Evolutionary conservation across 768 basidiomycete genomes (phyloP).

Genomic region (Kwoniella bestiolae): DNA sequence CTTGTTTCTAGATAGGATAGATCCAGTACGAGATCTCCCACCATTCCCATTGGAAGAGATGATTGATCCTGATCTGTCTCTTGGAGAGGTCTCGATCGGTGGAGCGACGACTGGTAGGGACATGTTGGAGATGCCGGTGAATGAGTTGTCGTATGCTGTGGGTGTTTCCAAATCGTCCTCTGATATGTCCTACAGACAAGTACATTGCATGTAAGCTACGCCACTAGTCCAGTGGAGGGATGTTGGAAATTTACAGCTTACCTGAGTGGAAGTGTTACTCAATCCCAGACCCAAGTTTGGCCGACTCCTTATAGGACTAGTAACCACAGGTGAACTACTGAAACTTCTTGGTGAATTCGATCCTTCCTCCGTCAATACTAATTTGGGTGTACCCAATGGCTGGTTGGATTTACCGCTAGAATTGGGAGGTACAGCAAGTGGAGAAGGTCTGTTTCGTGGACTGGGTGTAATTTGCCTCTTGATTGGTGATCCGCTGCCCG

Average conservation of each 20-base stretch:
- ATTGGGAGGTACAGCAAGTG: conserved; percentile 14
- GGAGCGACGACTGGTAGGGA: not conserved
- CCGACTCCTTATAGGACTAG: conserved; percentile 16
- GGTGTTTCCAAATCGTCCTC: conserved; percentile 24
- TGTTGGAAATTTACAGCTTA: not conserved
- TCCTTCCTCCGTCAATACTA: conserved; percentile 46
- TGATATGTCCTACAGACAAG: not conserved
- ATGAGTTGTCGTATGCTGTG: conserved; percentile 13
- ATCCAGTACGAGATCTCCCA: conserved; percentile 16
- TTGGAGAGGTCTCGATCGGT: conserved; percentile 1
- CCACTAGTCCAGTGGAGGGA: too few relatives aligned
- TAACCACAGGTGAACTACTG: conserved; percentile 16
- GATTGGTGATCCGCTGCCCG: conserved; percentile 13
- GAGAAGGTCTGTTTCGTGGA: conserved; percentile 14
- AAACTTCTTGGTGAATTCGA: conserved; percentile 45
- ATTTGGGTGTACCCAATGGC: conserved; percentile 41
- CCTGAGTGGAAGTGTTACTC: not conserved
- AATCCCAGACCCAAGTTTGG: conserved; percentile 10
- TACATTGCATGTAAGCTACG: not conserved
- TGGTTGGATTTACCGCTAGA: conserved; percentile 6
- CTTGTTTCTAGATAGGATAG: conserved; percentile 13
- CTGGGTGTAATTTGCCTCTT: conserved; percentile 15
- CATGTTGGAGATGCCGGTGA: conserved; percentile 8
- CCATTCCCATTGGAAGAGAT: conserved; percentile 22
- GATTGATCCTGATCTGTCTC: conserved; percentile 18